A percentile compares a stretch with the other conserved stretches of the same genome.
These are phyloP conservation scores for Pestalotiopsis fici DNA, from an alignment of 2,329 filamentous ascomycete species.

Conservation along the genomic window DNA sequence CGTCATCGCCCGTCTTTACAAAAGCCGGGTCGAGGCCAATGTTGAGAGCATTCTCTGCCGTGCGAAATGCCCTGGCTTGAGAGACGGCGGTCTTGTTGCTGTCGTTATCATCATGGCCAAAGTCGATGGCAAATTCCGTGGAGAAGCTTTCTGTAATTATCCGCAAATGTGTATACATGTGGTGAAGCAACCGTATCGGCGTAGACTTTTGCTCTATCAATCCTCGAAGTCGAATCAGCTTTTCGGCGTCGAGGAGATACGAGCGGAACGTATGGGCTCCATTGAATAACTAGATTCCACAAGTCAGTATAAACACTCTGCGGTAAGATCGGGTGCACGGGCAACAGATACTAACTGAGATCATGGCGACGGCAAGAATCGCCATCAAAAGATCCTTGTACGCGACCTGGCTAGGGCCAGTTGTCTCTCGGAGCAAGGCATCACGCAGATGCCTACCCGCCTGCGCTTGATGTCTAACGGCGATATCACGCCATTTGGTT, in stretches of 20 bases:
- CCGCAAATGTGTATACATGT: conserved; percentile 46
- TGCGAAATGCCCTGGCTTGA: conserved; percentile 25
- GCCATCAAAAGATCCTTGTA: conserved; percentile 47
- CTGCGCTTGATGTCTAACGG: conserved; percentile 25
- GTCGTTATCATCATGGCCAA: background rate
- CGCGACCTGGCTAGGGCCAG: conserved; percentile 34
- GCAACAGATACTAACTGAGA: conserved; percentile 16
- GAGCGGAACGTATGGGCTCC: conserved; percentile 12
- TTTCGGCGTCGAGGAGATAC: conserved; percentile 41
- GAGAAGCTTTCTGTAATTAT: conserved; percentile 44
- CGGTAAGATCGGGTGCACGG: background rate
- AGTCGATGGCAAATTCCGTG: background rate
- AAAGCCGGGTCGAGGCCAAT: conserved; percentile 28
- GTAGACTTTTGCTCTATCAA: conserved; percentile 38
- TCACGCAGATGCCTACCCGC: conserved; percentile 33
- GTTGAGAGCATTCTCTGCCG: conserved; percentile 23
- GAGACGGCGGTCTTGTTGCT: background rate
- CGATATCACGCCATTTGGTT: conserved; percentile 29
- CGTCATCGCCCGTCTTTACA: conserved; percentile 35
- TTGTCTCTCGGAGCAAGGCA: conserved; percentile 32
- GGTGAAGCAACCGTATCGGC: conserved; percentile 43
- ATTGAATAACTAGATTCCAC: conserved; percentile 10
- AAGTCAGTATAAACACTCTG: background rate
- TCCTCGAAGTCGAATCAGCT: conserved; percentile 40
- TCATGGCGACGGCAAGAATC: conserved; percentile 31